Evolutionary conservation across 495 filamentous ascomycete species (phyloP).

Genomic region (Penicillium crystallinum): DNA sequence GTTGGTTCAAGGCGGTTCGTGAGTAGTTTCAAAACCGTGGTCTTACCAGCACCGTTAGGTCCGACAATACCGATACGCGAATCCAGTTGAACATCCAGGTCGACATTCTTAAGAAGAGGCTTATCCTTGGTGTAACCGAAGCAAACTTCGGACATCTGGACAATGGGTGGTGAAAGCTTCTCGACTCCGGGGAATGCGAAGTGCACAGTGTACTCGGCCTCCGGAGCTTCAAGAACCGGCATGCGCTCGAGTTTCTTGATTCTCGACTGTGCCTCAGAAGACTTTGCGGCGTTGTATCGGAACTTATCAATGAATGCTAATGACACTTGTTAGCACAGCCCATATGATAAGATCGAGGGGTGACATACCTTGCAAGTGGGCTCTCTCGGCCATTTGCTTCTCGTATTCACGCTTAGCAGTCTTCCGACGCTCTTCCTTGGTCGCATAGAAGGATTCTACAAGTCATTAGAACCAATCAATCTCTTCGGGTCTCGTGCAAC

Average conservation of each 20-base stretch:
- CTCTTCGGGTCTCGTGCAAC: slow-evolving; percentile 7
- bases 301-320: slow-evolving; percentile 98
- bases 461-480: slow-evolving; percentile 14
- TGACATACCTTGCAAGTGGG: slow-evolving; percentile 65
- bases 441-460: slow-evolving; percentile 90
- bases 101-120: slow-evolving; percentile 75
- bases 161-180: slow-evolving; percentile 93
- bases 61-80: slow-evolving; percentile 98
- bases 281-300: slow-evolving; percentile 98
- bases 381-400: slow-evolving; percentile 91
- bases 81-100: slow-evolving; percentile 95
- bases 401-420: slow-evolving; percentile 96
- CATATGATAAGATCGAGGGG: not conserved
- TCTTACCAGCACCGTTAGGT: slow-evolving; percentile 98
- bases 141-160: slow-evolving; percentile 89
- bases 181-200: slow-evolving; percentile 99
- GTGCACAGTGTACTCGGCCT: slow-evolving; percentile 91
- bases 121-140: slow-evolving; percentile 86
- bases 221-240: slow-evolving; percentile 84
- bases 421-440: slow-evolving; percentile 94
- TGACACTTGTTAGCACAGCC: slow-evolving; percentile 6
- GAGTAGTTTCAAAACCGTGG: slow-evolving; percentile 89
- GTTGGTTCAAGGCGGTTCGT: slow-evolving; percentile 79
- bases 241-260: slow-evolving; percentile 99
- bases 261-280: slow-evolving; percentile 92